Base-by-base conservation (phyloP, 2,329 filamentous ascomycete genomes). In the Neofusicoccum sp. region DNA sequence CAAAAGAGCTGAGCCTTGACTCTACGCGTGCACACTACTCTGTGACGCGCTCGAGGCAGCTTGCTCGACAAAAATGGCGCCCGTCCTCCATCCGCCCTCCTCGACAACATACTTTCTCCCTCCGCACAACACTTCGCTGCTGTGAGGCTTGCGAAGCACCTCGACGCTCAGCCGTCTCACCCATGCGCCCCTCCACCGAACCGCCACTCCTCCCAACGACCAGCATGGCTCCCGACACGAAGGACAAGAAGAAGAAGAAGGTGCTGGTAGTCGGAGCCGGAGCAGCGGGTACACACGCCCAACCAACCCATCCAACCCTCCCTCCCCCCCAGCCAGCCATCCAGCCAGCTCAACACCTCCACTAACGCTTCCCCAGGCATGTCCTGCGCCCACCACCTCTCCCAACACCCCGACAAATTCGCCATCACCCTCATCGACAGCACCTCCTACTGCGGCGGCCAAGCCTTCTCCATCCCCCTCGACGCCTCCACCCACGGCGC, bases 381-480 rank as follows among this genome's bases (percentile, higher is more conserved):
- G 86, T 84, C 85, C 59, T 89, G 86, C 70, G 87, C 87, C 9
- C 81, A 86, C 31, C 87, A 87, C 31, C 79, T 90, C 30, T 81
- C 86, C 48, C 82, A 88, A 49, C 86, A 89, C 64, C 84, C 84
- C 0, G 82, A 88, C 38, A 83, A 82, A 64, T 90, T 87, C 74
- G 81, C 85, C 44, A 79, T 90, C 11, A 89, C 86, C 0, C 67
- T 90, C 12, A 76, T 89, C 24, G 73, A 75, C 75, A 78, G 67
- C 4, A 81, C 81, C 9, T 74, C 82, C 48, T 82, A 86, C 45
- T 84, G 85, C 60, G 84, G 84, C 59, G 84, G 84, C 4, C 84
- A 86, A 67, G 84, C 84, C 0, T 85, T 82, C 63, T 84, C 83
- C 1, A 82, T 86, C 38, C 74, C 79, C 2, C 67, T 87, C 20